Base-by-base conservation (phyloP, 73 alveolate genomes). In the Paraurostyla sp. region DNA sequence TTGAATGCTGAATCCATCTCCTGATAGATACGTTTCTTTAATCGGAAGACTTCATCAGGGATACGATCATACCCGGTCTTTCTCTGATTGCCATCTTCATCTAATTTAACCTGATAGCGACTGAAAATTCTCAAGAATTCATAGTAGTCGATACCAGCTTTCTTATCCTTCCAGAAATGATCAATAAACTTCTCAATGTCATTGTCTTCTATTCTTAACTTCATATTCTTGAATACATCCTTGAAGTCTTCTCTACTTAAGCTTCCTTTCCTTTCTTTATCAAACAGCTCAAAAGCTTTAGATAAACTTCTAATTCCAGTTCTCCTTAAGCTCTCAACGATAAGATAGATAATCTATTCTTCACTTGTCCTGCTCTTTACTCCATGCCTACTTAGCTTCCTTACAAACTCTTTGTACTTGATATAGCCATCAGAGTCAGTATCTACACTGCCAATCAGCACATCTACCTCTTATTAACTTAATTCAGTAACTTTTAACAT, bases 61-160 rank as follows among this genome's bases (percentile, higher is more conserved):
- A 58, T 43, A n/a, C 52, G 33, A 33, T 38, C 88, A n/a, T 85
- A 57, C 1, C 80, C 40, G 16, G 29, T 52, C 9, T 71, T 45
- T 9, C 25, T 50, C 13, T 40, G 6, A 29, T 68, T 62, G 32
- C 38, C 84, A 11, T 71, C 91, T 6, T 71, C 82, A 25, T 59
- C 96, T 51, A 73, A 54, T 57, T 85, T 69, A 23, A 62, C 71
- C 51, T 84, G 54, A 51, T 83, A 84, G 36, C 93, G 76, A 23
- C 81, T 49, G 83, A 83, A 91, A 11, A 91, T 75, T 4, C 93
- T 29, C 56, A 91, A 60, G 84, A 91, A 91, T 15, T 83, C 88
- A 33, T 80, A 41, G 75, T 71, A 91, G 85, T 91, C 90, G 32
- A 91, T 91, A n/a, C 96, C 96, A 36, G 83, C 96, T 25, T 84